A percentile compares a stretch with the other conserved stretches of the same genome.
These are phyloP conservation scores for Auxenochlorella pyrenoidosa DNA, from an alignment of 139 green algal genomes.

Conservation along the genomic window DNA sequence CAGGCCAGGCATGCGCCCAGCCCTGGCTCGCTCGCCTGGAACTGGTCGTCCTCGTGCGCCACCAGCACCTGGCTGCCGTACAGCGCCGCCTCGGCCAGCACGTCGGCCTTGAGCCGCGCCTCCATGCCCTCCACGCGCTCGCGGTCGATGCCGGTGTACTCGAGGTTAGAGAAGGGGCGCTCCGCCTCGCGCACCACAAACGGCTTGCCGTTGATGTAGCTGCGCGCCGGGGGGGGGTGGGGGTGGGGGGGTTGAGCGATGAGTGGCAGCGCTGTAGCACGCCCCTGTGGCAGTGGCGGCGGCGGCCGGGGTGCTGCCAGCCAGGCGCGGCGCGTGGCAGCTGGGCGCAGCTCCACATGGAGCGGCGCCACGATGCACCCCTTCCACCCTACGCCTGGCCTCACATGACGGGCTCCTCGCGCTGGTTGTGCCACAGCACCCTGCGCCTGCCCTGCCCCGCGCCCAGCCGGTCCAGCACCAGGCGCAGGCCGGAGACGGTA, in stretches of 20 bases:
- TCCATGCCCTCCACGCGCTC: constrained; percentile 94
- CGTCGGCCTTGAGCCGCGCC: constrained; percentile 83
- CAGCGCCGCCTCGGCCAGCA: constrained; percentile 59
- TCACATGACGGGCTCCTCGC: constrained; percentile 93
- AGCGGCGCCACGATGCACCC: not conserved
- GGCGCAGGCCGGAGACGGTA: constrained; percentile 83
- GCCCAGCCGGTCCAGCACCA: constrained; percentile 81
- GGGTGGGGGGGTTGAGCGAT: not conserved
- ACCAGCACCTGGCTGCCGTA: constrained; percentile 88
- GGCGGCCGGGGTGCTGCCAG: no score
- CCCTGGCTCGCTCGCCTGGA: constrained; percentile 57
- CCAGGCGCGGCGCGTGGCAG: no score
- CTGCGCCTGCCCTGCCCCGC: constrained; percentile 61
- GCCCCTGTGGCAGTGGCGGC: no score
- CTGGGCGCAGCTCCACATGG: not conserved
- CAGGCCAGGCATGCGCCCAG: no score
- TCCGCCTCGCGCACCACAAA: constrained; percentile 94
- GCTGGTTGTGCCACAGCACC: constrained; percentile 95
- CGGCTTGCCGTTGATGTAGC: constrained; percentile 65
- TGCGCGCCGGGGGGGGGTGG: no score
- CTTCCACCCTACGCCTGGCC: not conserved
- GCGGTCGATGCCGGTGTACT: constrained; percentile 94
- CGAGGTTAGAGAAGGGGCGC: constrained; percentile 94
- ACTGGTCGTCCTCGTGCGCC: constrained; percentile 89
- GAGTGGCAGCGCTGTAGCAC: not conserved